Evolutionary conservation across 352 stramenopile species (phyloP), one percentile per base, ranked within the genome.

Genomic region (Phytophthora syringae): DNA sequence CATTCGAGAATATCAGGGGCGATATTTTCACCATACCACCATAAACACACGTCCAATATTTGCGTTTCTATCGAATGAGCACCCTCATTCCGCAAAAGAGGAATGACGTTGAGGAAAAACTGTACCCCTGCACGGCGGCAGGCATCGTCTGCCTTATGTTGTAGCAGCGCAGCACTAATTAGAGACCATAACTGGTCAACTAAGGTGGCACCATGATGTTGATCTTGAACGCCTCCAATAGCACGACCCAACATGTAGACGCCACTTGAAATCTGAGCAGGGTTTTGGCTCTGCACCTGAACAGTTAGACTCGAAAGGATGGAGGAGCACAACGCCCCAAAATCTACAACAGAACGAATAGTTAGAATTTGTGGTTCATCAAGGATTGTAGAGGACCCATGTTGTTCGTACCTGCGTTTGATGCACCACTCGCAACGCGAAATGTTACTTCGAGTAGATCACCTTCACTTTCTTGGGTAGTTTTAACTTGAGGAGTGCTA

Each of bases 401-500:
- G 2, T 5, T 21, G n/a, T 7, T 3, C 74, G 3, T 77, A 93
- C 86, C 84, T 49, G 72, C 22, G 25, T 88, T 63, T 13, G 67
- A 74, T 28, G 85, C 62, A 7, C 73, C 79, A n/a, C 60, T 43
- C 10, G 81, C 70, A 34, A 91, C 49, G 2, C 73, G 76, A 27
- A 91, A 86, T n/a, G 77, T 80, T 3, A 81, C 86, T 67, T 92
- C 82, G 2, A 94, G 51, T 65, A 94, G 36, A 18, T 89, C 80
- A 27, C 80, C 79, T 50, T 74, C 52, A 34, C 45, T 70, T 43
- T 70, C 47, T 54, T 66, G 57, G 20, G 50, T 55, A 34, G 39
- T 50, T 24, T 66, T 61, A 15, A 28, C 44, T 37, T 58, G 63
- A 20, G 52, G 25, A 15, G 50, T 43, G 34, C 48, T 71, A 43